These are phyloP conservation scores for Naegleria lovaniensis DNA, from an alignment of 208 protist genomes.

Conservation along the genomic window DNA sequence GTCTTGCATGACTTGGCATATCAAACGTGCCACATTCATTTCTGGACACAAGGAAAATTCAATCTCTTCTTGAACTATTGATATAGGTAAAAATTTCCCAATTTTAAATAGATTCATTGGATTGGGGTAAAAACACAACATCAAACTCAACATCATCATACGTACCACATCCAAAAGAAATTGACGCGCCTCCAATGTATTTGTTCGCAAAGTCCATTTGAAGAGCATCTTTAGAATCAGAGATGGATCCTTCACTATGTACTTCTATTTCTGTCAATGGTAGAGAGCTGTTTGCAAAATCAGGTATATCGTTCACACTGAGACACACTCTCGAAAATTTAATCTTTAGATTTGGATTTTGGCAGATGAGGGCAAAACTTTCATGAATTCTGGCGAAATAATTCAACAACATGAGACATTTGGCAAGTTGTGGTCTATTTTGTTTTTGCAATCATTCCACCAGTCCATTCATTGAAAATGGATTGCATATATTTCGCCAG, in stretches of 20 bases:
- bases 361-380: neutral
- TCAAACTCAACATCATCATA: too few relatives aligned
- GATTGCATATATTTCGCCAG: too few relatives aligned
- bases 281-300: neutral
- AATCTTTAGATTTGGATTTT: neutral
- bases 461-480: too few relatives aligned
- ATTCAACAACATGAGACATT: neutral
- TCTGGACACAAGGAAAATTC: neutral
- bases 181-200: neutral
- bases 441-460: too few relatives aligned
- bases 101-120: too few relatives aligned
- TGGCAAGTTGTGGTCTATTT: neutral
- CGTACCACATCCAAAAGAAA: neutral
- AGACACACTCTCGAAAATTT: neutral
- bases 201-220: neutral
- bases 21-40: neutral
- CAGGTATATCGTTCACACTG: neutral
- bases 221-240: neutral
- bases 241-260: neutral
- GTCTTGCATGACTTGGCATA: neutral
- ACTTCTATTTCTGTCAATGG: neutral
- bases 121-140: too few relatives aligned
- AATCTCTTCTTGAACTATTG: conserved; percentile 1
- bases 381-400: neutral
- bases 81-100: neutral